A percentile compares a stretch with the other conserved stretches of the same genome.
Evolutionary conservation across 139 green algal genomes (phyloP).

Genomic region (Chlamydomonas urium): DNA sequence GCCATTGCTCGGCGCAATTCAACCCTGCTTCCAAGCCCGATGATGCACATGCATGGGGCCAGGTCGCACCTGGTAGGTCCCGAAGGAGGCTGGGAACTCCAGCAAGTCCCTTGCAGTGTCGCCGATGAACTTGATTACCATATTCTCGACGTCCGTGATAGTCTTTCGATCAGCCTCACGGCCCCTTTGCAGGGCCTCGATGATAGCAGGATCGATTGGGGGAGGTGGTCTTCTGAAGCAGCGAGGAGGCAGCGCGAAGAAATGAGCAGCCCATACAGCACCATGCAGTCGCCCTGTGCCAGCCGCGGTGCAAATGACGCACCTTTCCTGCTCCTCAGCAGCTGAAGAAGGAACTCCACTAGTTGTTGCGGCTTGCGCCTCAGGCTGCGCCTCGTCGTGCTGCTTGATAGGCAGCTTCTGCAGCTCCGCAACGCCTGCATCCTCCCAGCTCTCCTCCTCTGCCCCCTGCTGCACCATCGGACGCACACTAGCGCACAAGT

Average conservation of each 20-base stretch:
- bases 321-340: background rate
- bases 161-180: constrained; percentile 5
- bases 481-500: no score
- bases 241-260: background rate
- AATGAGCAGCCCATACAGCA: background rate
- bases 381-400: background rate
- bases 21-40: background rate
- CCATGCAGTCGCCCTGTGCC: background rate
- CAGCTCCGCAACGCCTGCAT: background rate
- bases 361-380: background rate
- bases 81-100: constrained; percentile 22
- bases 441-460: constrained; percentile 8
- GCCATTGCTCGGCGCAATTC: background rate
- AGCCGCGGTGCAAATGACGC: background rate
- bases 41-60: background rate
- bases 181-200: background rate
- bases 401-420: background rate
- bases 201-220: background rate
- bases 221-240: background rate
- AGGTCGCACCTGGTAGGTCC: constrained; percentile 23
- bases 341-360: background rate
- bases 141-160: constrained; percentile 17
- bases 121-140: constrained; percentile 24
- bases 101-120: constrained; percentile 12
- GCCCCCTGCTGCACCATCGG: no score